phyloP scores from a whole-genome alignment of 2,329 filamentous ascomycete genomes.

The Leptodontidium sp. region DNA sequence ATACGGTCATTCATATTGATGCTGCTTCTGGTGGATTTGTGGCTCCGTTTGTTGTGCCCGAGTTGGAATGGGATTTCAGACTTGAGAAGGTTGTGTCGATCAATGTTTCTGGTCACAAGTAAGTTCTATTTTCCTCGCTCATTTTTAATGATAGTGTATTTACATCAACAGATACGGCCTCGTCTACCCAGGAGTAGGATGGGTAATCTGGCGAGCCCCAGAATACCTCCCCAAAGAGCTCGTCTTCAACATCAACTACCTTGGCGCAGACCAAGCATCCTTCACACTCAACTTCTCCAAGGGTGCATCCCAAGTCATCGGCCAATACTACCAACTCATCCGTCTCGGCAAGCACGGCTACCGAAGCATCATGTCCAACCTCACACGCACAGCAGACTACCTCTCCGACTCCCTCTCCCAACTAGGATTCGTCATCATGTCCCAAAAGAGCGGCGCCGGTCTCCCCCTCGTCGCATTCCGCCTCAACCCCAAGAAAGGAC shows the following conservation, averaged over 20 bases:
- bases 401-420: slow-evolving; percentile 75
- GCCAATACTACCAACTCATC: slow-evolving; percentile 97
- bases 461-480: slow-evolving; percentile 92
- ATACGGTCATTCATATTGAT: slow-evolving; percentile 92
- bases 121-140: slow-evolving; percentile 49
- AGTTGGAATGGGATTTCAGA: slow-evolving; percentile 91
- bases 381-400: slow-evolving; percentile 90
- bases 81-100: slow-evolving; percentile 90
- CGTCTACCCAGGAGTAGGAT: slow-evolving; percentile 91
- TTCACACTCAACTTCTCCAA: slow-evolving; percentile 99
- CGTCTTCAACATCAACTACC: slow-evolving; percentile 99
- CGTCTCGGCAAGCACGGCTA: slow-evolving; percentile 93
- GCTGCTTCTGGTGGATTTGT: slow-evolving; percentile 94
- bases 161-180: slow-evolving; percentile 60
- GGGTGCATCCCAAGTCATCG: slow-evolving; percentile 92
- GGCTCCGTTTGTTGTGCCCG: slow-evolving; percentile 86
- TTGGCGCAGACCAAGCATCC: slow-evolving; percentile 92
- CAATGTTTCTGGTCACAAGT: slow-evolving; percentile 94
- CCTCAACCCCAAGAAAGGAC: slow-evolving; percentile 63
- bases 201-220: slow-evolving; percentile 87
- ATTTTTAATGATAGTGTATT: slow-evolving; percentile 1
- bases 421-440: slow-evolving; percentile 89
- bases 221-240: slow-evolving; percentile 86
- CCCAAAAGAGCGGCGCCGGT: slow-evolving; percentile 76
- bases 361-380: slow-evolving; percentile 90